Conservation (phyloP, 257 asterid genomes). For the Haberlea rhodopensis region DNA sequence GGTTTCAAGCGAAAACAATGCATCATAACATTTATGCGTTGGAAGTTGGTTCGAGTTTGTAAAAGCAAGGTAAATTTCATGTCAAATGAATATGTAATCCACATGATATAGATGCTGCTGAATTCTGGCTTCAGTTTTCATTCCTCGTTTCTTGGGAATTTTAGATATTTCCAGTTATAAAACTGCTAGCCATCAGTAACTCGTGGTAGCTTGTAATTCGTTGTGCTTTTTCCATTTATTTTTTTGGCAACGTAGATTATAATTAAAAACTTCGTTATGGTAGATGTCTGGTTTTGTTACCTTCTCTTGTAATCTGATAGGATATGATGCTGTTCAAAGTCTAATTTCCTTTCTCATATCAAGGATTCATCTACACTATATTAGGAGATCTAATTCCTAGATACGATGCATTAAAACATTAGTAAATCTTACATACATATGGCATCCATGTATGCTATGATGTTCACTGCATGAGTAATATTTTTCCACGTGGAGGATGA, state of each 20-base stretch:
- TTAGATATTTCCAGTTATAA: slow-evolving; percentile 34
- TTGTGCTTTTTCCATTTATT: slow-evolving; percentile 25
- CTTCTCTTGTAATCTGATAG: background rate
- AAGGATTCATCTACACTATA: background rate
- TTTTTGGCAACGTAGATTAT: slow-evolving; percentile 25
- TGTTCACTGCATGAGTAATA: background rate
- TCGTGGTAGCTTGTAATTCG: slow-evolving; percentile 38
- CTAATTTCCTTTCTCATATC: background rate
- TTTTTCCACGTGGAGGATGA: no score
- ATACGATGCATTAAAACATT: background rate
- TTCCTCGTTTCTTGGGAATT: slow-evolving; percentile 43
- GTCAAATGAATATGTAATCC: slow-evolving; percentile 33
- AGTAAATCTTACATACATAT: no score
- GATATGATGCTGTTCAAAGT: background rate
- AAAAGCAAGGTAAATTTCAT: slow-evolving; percentile 62
- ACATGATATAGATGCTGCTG: slow-evolving; percentile 43
- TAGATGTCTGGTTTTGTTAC: background rate
- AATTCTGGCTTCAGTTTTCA: slow-evolving; percentile 40
- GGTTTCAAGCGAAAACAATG: slow-evolving; percentile 35
- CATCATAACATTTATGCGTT: slow-evolving; percentile 33
- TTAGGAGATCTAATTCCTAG: background rate
- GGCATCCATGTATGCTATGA: background rate
- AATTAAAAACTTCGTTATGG: slow-evolving; percentile 16
- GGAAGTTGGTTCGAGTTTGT: slow-evolving; percentile 47
- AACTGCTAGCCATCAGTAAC: slow-evolving; percentile 27